Conservation (phyloP, 208 protist genomes). For the Acanthamoeba culbertsoni region DNA sequence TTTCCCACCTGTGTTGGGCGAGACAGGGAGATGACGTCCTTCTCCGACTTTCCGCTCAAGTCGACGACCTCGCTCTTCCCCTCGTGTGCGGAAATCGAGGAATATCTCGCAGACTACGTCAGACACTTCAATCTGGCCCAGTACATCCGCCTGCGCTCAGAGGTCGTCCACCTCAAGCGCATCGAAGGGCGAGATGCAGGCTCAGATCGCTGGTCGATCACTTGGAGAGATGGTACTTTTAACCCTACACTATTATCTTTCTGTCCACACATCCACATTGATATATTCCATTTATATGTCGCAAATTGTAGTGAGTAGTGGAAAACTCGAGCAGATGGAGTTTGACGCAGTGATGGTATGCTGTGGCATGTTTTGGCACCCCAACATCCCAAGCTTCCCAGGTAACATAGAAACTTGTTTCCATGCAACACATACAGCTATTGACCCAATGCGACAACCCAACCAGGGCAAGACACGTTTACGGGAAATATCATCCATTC, state of each 20-base stretch:
- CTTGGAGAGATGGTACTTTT: neutral
- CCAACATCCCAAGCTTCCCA: neutral
- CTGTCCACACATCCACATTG: neutral
- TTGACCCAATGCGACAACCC: neutral
- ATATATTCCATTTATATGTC: neutral
- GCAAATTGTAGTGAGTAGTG: neutral
- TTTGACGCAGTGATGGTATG: slow-evolving; percentile 10
- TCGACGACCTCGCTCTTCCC: neutral
- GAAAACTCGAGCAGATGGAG: neutral
- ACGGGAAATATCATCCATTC: neutral
- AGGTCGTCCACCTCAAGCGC: neutral
- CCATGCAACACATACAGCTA: neutral
- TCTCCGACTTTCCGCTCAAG: neutral
- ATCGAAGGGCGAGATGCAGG: neutral
- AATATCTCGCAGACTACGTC: neutral
- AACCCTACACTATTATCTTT: neutral
- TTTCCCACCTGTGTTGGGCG: neutral
- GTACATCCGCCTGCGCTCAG: neutral
- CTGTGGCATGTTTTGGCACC: slow-evolving; percentile 9
- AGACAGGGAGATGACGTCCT: neutral
- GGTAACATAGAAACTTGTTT: neutral
- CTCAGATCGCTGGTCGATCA: neutral
- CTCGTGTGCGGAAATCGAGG: neutral
- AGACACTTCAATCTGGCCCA: neutral
- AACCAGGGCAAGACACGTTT: neutral